Evolutionary conservation across 1,284 basidiomycete species (phyloP).

Genomic region (Neolentinus lepideus): DNA sequence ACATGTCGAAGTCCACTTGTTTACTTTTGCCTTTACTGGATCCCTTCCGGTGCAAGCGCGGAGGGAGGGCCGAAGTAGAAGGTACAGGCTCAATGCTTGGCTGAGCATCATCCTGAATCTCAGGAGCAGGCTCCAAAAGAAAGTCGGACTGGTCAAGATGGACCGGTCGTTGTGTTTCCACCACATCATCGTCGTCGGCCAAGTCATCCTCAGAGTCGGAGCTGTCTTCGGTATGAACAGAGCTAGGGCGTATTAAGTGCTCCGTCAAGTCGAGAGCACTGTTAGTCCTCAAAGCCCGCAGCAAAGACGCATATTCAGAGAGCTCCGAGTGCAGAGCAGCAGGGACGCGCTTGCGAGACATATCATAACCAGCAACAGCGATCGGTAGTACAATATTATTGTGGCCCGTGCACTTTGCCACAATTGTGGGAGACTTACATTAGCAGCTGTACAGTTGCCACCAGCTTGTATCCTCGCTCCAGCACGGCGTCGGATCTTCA

Average conservation of each 20-base stretch:
- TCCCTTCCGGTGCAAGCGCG: not conserved
- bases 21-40: not conserved
- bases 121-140: not conserved
- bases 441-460: conserved; percentile 28
- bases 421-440: conserved; percentile 17
- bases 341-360: conserved; percentile 32
- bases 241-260: conserved; percentile 18
- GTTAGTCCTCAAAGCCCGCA: conserved; percentile 49
- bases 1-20: not conserved
- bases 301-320: conserved; percentile 52
- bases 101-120: not conserved
- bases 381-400: conserved; percentile 31
- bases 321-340: conserved; percentile 48
- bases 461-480: conserved; percentile 14
- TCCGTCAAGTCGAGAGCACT: conserved; percentile 46
- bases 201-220: not conserved
- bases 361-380: conserved; percentile 16
- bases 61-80: not conserved
- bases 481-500: conserved; percentile 7
- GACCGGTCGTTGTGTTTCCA: not conserved
- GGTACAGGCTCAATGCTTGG: not conserved
- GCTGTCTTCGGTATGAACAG: not conserved
- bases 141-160: not conserved
- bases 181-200: not conserved
- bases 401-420: conserved; percentile 11